phyloP scores from a whole-genome alignment of 139 green algal genomes.

The Raphidocelis subcapitata region DNA sequence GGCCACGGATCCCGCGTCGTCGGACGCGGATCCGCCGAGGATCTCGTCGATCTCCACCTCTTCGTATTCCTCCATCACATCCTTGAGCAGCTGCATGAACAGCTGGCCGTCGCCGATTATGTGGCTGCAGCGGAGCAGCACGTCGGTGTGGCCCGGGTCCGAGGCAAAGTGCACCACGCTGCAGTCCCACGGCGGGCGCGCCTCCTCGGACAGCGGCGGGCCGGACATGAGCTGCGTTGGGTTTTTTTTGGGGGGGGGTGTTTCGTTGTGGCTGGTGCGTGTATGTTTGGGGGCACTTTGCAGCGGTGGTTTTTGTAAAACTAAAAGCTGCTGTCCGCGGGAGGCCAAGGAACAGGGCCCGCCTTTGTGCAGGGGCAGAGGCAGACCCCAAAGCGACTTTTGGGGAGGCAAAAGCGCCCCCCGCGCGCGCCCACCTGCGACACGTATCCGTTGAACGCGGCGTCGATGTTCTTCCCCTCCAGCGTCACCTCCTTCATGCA shows the following conservation, averaged over 20 bases:
- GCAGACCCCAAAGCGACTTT: too few species aligned
- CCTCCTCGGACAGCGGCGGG: neutral
- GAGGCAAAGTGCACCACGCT: conserved; percentile 15
- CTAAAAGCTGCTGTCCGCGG: too few species aligned
- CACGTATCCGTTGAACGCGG: conserved; percentile 19
- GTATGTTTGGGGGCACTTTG: too few species aligned
- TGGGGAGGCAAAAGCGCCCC: too few species aligned
- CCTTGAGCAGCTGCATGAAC: conserved; percentile 31
- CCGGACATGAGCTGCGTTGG: conserved; percentile 16
- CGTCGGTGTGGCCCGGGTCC: conserved; percentile 14
- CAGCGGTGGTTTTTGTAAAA: too few species aligned
- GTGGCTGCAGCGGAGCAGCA: conserved; percentile 18
- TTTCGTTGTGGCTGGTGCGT: too few species aligned
- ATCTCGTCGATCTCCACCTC: too few species aligned
- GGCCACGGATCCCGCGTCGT: too few species aligned
- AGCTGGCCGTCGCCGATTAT: conserved; percentile 31
- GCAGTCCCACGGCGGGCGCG: conserved; percentile 17
- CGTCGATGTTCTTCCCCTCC: conserved; percentile 7
- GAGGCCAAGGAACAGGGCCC: too few species aligned
- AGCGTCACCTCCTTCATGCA: conserved; percentile 24
- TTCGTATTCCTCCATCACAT: neutral
- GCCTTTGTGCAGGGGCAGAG: too few species aligned
- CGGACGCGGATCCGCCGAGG: too few species aligned
- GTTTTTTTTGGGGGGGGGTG: too few species aligned
- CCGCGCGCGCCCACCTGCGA: conserved; percentile 9